Base-by-base conservation (phyloP, 1,284 basidiomycete genomes). In the Ustilago hordei region DNA sequence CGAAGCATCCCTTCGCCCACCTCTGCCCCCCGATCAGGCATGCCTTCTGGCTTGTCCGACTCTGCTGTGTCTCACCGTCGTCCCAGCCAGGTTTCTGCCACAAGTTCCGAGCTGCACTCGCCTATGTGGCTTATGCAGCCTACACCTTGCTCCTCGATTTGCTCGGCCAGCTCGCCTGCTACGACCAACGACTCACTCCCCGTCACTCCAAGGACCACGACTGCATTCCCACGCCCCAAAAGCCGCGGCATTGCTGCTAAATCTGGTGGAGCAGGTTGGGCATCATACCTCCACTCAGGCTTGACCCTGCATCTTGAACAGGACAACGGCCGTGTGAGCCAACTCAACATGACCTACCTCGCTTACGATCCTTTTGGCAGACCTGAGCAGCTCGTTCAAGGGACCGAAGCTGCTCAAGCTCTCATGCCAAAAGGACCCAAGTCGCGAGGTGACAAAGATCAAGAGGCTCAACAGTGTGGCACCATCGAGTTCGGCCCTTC, bases 281-380 rank as follows among this genome's bases (percentile, higher is more conserved):
- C 81, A 0, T 79, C 78, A 11, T 78, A 82, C 48, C 70, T 83
- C 23, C 36, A 72, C 12, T 64, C 77, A 12, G 81, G 81, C 12
- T 38, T 83, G 35, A 81, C 71, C 15, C 67, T 83, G 34, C 81
- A 82, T 54, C 59, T 83, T 43, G 80, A 80, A 19, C 69, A 74
- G 32, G 80, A 80, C n/a, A 60, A 64, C 13, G 59, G 69, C 15
- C 60, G 76, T 6, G 48, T 45, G 2, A 43, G 58, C 19, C 74
- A 61, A 38, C 56, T 81, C 62, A 70, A 64, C 38, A 64, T 83
- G 69, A 60, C 56, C 35, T 83, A 83, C 41, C 74, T 81, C 34
- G 63, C 53, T 43, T 83, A 83, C 65, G 81, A 83, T 50, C 81
- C 81, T 2, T 83, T 83, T 28, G 80, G 80, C 32, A 50, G 68